Conservation (phyloP, 2,329 filamentous ascomycete species). For the Blumeriella jaapii region DNA sequence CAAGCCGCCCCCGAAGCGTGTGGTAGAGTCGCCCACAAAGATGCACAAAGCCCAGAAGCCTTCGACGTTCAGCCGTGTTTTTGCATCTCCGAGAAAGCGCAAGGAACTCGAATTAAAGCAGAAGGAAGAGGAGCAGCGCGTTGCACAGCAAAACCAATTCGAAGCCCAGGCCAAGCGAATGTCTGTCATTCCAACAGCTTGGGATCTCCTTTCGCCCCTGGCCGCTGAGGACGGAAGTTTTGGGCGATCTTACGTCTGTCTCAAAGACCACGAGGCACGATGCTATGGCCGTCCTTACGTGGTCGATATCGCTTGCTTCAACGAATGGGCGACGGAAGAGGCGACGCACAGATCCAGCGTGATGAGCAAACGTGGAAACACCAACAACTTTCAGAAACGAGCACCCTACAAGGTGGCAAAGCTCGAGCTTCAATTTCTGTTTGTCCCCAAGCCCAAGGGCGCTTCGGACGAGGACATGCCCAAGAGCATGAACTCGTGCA, state of each 20-base stretch:
- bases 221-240: constrained; percentile 91
- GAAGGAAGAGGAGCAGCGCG: constrained; percentile 70
- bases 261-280: constrained; percentile 81
- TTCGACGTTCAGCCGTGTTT: constrained; percentile 82
- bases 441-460: constrained; percentile 84
- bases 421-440: constrained; percentile 84
- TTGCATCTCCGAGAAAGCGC: constrained; percentile 91
- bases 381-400: constrained; percentile 58
- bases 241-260: constrained; percentile 81
- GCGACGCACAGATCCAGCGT: constrained; percentile 69
- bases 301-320: constrained; percentile 90
- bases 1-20: constrained; percentile 54
- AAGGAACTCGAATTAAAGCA: constrained; percentile 84
- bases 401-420: constrained; percentile 97
- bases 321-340: constrained; percentile 94
- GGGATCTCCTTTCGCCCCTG: constrained; percentile 77
- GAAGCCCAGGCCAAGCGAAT: constrained; percentile 54
- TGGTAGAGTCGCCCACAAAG: constrained; percentile 50
- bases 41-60: constrained; percentile 57
- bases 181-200: constrained; percentile 57
- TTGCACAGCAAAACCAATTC: constrained; percentile 46
- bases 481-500: constrained; percentile 96
- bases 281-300: constrained; percentile 83
- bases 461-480: constrained; percentile 91
- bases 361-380: constrained; percentile 79